Conservation (phyloP, 768 basidiomycete species). For the Suillus cothurnatus region DNA sequence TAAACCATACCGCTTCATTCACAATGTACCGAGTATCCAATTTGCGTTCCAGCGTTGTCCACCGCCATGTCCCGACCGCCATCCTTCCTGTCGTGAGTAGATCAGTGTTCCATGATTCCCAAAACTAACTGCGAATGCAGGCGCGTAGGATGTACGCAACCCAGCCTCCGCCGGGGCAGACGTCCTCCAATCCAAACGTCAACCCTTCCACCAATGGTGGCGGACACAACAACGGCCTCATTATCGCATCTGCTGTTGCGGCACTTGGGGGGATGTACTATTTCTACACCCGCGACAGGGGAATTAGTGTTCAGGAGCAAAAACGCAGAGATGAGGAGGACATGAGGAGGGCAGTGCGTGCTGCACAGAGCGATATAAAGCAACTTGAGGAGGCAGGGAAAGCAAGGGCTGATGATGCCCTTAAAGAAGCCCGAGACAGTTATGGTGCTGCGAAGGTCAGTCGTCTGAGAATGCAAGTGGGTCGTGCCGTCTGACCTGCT, state of each 20-base stretch:
- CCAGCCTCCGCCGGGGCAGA: constrained; percentile 13
- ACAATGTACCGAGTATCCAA: constrained; percentile 5
- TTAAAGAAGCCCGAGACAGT: constrained; percentile 33
- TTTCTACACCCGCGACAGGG: constrained; percentile 35
- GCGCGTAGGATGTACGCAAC: constrained; percentile 18
- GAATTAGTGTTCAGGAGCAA: constrained; percentile 23
- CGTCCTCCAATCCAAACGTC: constrained; percentile 10
- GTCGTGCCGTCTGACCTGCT: neutral
- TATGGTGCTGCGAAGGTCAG: constrained; percentile 40
- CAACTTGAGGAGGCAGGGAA: constrained; percentile 32
- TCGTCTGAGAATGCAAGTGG: neutral
- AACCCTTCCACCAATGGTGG: constrained; percentile 12
- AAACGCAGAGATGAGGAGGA: constrained; percentile 36
- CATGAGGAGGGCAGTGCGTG: constrained; percentile 29
- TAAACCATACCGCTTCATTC: neutral
- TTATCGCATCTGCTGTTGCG: constrained; percentile 33
- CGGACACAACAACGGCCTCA: constrained; percentile 26
- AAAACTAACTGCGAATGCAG: constrained; percentile 12
- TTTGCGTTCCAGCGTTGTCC: neutral
- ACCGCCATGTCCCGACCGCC: neutral
- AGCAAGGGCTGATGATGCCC: constrained; percentile 28
- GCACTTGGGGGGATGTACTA: constrained; percentile 40
- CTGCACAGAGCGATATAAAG: constrained; percentile 18
- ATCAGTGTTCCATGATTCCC: neutral
- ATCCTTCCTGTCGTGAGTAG: constrained; percentile 8